Conservation (phyloP, 306 rosid species). For the Prinsepia uniflora region DNA sequence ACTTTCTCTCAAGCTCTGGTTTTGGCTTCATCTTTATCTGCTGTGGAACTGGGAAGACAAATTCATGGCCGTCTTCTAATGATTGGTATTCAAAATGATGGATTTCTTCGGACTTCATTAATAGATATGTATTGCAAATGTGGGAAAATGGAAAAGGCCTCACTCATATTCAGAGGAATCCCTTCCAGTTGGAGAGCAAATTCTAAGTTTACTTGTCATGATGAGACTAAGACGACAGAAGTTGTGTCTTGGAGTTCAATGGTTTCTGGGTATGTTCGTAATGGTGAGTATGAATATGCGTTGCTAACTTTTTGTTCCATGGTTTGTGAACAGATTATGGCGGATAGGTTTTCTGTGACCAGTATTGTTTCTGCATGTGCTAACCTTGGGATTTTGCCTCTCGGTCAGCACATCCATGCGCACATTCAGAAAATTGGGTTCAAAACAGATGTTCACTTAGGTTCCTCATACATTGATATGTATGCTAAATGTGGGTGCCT, state of each 20-base stretch:
- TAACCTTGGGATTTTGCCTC: slow-evolving; percentile 49
- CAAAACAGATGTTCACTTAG: slow-evolving; percentile 51
- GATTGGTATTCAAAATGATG: slow-evolving; percentile 42
- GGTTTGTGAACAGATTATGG: slow-evolving; percentile 45
- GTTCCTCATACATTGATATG: slow-evolving; percentile 73
- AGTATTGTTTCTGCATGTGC: slow-evolving; percentile 73
- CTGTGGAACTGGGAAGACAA: slow-evolving; percentile 65
- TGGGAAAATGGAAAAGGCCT: slow-evolving; percentile 64
- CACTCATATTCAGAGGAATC: slow-evolving; percentile 43
- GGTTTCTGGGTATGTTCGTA: slow-evolving; percentile 67
- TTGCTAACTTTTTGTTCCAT: slow-evolving; percentile 53
- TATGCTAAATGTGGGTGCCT: slow-evolving; percentile 81
- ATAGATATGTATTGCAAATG: slow-evolving; percentile 69
- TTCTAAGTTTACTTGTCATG: slow-evolving; percentile 29
- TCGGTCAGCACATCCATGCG: slow-evolving; percentile 68
- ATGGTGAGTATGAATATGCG: slow-evolving; percentile 59
- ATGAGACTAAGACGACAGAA: slow-evolving; percentile 42
- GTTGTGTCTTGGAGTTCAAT: slow-evolving; percentile 67
- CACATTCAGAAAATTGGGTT: slow-evolving; percentile 58
- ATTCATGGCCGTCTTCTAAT: slow-evolving; percentile 59
- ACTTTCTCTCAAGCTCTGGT: slow-evolving; percentile 65
- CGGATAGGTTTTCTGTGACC: slow-evolving; percentile 62
- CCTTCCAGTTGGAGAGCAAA: slow-evolving; percentile 24
- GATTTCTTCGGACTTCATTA: slow-evolving; percentile 63
- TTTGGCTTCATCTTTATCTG: slow-evolving; percentile 62